Base-by-base conservation (phyloP, 2,329 filamentous ascomycete species). In the Metarhizium anisopliae region DNA sequence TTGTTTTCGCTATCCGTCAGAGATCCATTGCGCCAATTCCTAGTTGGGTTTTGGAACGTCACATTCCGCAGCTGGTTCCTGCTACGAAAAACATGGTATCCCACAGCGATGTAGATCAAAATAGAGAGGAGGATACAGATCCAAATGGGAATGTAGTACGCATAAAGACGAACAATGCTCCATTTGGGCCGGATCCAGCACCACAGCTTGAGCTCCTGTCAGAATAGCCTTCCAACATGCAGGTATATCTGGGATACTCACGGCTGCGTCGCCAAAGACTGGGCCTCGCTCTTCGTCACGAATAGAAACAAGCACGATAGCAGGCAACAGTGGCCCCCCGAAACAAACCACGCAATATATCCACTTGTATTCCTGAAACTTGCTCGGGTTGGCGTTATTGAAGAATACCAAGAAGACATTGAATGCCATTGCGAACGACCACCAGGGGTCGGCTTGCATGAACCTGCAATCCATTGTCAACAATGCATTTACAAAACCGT, bases 391-490 rank as follows among this genome's bases (percentile, higher is more conserved):
- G 10, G 77, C 78, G 18, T 78, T 76, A 64, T 74, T 74, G 68
- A 83, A 83, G 64, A 84, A 83, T 45, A 83, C 80, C 52, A 92
- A 77, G 66, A 86, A 90, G 55, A 93, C 89, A 60, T 93, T 93
- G 63, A 86, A 77, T 0, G 89, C 87, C 88, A 93, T 93, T 59
- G 86, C 86, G 61, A 90, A 82, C 0, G 86, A 88, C 87, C 85
- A 91, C 72, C 87, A 79, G 0, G 85, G 83, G 68, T 89, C 86
- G 3, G 85, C 85, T 61, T 86, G 85, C 81, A 88, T 87, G 68
- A 89, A 90, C 82, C 85, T 89, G 47, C 14, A 6, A 2, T 30
- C 20, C 25, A n/a, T 20, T 13, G 18, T 10, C 10, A 45, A 10
- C 18, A 25, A 7, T 45, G 6, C 18, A 10, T 16, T 20, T 11